Conservation (phyloP, 805 yeast species). For the Zygotorulaspora sp. region DNA sequence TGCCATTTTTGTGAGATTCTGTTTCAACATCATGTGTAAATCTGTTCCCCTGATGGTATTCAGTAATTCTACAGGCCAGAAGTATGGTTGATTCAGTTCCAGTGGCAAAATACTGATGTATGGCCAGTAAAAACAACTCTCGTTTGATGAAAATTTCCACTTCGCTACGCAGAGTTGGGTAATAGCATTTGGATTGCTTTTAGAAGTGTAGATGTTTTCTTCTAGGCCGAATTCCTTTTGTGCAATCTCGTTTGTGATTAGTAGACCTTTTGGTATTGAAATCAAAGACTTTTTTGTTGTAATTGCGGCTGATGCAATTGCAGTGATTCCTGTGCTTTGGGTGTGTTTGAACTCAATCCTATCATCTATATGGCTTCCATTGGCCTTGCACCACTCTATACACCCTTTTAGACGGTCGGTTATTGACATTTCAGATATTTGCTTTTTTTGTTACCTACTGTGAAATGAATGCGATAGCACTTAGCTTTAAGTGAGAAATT, state of each 20-base stretch:
- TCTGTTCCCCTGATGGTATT: conserved; percentile 62
- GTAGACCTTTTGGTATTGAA: conserved; percentile 37
- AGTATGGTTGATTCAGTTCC: conserved; percentile 56
- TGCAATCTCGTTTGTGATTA: conserved; percentile 39
- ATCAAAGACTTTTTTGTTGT: conserved; percentile 29
- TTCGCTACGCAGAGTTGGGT: conserved; percentile 40
- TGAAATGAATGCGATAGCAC: too few species aligned
- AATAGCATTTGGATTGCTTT: conserved; percentile 33
- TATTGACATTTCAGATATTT: too few species aligned
- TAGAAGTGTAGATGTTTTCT: conserved; percentile 3
- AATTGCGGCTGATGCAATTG: conserved; percentile 22
- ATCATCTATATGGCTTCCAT: conserved; percentile 39
- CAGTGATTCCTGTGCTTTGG: conserved; percentile 35
- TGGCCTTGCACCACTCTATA: conserved; percentile 37
- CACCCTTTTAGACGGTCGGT: conserved; percentile 8
- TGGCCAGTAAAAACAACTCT: conserved; percentile 34
- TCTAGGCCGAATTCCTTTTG: conserved; percentile 8
- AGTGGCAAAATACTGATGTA: conserved; percentile 49
- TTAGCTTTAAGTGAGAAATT: too few species aligned
- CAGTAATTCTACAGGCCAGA: conserved; percentile 55
- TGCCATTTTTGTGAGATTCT: conserved; percentile 42
- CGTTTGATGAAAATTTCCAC: conserved; percentile 37
- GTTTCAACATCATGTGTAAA: conserved; percentile 50
- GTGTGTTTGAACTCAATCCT: conserved; percentile 34
- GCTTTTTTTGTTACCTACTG: too few species aligned